Base-by-base conservation (phyloP, 208 protist species). In the Trypanosoma theileri region DNA sequence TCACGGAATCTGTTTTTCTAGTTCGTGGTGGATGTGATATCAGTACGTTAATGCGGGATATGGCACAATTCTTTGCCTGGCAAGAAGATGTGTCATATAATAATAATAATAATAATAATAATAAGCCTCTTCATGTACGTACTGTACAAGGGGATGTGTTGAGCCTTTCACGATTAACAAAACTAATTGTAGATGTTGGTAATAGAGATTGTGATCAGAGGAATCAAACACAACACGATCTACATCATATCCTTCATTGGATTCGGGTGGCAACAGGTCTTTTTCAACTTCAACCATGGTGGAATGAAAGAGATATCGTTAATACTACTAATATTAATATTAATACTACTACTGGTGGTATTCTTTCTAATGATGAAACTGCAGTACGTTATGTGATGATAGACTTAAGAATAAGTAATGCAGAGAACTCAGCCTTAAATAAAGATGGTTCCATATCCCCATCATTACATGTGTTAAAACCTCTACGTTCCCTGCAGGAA, bases 201-300 rank as follows among this genome's bases (percentile, higher is more conserved):
- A 28, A 42, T 40, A 28, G 40, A 11, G 35, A 48, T 35, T 59
- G 50, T 19, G 31, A 22, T 26, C 1, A 28, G 31, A 19, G 1
- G 40, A 31, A 68, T 10, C 11, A n/a, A 52, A 21, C 10, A 1
- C 0, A 19, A 4, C 51, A 35, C 41, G 35, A 59, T 13, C 53
- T 0, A 17, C 16, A 1, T 21, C 50, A 22, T 40, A 16, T 68
- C 1, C 17, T 68, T 0, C 63, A 68, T 35, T 68, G 63, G 63
- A 68, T 68, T 51, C 63, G 63, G 12, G 63, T 68, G 13, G 63
- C 42, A 7, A 59, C 63, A 21, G 53, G 40, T 24, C 52, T n/a
- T 45, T 68, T 68, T 68, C 10, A 28, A 6, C 41, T 68, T 10
- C 19, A 7, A 21, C 50, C 50, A n/a, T 59, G 50, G 63, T 68